phyloP scores from a whole-genome alignment of 2,329 filamentous ascomycete genomes.

The Cordyceps militaris region DNA sequence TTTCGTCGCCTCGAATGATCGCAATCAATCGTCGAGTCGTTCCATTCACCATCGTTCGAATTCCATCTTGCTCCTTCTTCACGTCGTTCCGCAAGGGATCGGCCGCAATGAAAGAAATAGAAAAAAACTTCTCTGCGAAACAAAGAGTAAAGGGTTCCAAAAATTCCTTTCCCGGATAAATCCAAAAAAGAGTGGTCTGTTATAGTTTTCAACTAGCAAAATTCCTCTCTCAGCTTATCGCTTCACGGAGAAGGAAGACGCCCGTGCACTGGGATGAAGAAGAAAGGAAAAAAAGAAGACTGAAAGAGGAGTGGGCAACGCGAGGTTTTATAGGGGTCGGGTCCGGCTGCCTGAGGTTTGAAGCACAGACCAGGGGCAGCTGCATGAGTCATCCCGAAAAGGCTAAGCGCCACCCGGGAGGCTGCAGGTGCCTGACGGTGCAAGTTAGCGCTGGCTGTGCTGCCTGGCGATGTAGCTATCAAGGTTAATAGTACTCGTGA shows the following conservation, averaged over 20 bases:
- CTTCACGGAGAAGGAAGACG: conserved; percentile 55
- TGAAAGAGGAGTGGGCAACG: conserved; percentile 21
- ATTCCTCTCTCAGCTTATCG: conserved; percentile 70
- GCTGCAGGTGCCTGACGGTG: conserved; percentile 1
- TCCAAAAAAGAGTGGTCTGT: conserved; percentile 61
- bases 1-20: not conserved
- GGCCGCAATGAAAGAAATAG: conserved; percentile 36
- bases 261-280: conserved; percentile 59
- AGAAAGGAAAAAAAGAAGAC: conserved; percentile 35
- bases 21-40: not conserved
- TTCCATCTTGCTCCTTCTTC: conserved; percentile 30
- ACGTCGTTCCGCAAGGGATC: conserved; percentile 27
- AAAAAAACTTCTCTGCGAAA: conserved; percentile 17
- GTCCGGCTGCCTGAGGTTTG: conserved; percentile 8
- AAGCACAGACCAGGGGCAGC: conserved; percentile 1
- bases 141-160: conserved; percentile 45
- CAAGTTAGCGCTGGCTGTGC: not conserved
- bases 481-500: too few relatives aligned
- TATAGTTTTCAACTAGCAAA: conserved; percentile 87
- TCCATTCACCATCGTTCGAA: too few relatives aligned
- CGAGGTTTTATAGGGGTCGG: conserved; percentile 28
- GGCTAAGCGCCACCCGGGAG: not conserved
- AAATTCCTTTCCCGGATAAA: conserved; percentile 65
- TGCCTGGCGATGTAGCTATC: too few relatives aligned
- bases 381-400: not conserved